Percentiles rank a stretch among this genome's conserved stretches.
Evolutionary conservation across 257 asterid species (phyloP).

Genomic region (Jaltomata sinuosa): DNA sequence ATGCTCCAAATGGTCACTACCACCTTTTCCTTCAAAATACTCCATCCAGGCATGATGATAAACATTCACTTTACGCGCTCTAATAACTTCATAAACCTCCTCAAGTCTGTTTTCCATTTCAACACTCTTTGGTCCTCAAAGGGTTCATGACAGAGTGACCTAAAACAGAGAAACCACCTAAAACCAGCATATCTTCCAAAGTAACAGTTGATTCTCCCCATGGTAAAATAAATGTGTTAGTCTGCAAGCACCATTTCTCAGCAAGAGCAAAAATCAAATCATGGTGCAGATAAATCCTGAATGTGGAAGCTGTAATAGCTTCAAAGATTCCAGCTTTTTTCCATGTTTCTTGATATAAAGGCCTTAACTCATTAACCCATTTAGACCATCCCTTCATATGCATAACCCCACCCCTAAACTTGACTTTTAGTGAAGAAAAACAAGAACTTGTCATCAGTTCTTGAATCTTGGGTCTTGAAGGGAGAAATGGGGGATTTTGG

Average conservation of each 20-base stretch:
- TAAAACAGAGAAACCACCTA: slow-evolving; percentile 12
- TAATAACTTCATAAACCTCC: background rate
- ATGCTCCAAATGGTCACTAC: slow-evolving; percentile 5
- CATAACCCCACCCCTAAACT: background rate
- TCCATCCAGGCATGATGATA: slow-evolving; percentile 1
- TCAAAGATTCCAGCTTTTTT: slow-evolving; percentile 7
- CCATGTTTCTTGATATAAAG: slow-evolving; percentile 1
- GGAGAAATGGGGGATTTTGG: background rate
- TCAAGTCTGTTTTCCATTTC: background rate
- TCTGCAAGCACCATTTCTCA: slow-evolving; percentile 6
- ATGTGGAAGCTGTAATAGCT: slow-evolving; percentile 4
- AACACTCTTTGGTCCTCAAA: background rate
- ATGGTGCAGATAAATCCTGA: background rate
- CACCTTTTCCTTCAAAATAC: background rate
- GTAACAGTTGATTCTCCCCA: slow-evolving; percentile 16
- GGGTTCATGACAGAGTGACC: background rate
- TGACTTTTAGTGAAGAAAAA: background rate
- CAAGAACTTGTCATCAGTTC: background rate
- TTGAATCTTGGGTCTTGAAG: background rate
- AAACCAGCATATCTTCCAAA: slow-evolving; percentile 12
- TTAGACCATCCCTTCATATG: slow-evolving; percentile 1
- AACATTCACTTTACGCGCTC: background rate
- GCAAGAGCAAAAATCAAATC: slow-evolving; percentile 2
- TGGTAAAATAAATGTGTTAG: slow-evolving; percentile 7
- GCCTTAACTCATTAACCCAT: slow-evolving; percentile 2